Base-by-base conservation (phyloP, 2,329 filamentous ascomycete genomes). In the Cladosporium oxysporum region DNA sequence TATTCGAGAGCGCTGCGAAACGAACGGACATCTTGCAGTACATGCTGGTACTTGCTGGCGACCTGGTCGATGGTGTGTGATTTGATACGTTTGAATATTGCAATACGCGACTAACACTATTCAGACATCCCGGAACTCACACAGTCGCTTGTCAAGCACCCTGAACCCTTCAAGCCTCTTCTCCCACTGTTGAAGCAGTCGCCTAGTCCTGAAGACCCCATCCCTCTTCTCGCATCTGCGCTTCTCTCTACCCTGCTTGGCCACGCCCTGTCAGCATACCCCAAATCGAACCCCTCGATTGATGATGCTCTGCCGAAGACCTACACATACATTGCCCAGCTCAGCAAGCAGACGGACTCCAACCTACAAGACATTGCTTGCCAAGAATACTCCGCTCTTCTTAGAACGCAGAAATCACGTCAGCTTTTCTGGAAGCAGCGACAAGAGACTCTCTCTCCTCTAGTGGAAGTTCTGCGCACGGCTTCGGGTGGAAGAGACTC, bases 281-380 rank as follows among this genome's bases (percentile, higher is more conserved):
- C 89, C 18, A 87, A 87, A 72, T 80, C 82, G 12, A 81, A 82
- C 2, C 68, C 80, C 4, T 86, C 91, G 64, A 91, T 93, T 64
- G 84, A 90, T 62, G 85, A 91, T 71, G 91, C 93, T 23, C 86
- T 98, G 53, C 91, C 92, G 21, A 84, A 92, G 73, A 85, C 98
- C 59, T 91, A 95, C 79, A 89, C 87, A 74, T 98, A 97, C 79
- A 87, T 98, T 33, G 91, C 93, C 8, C 88, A 88, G 62, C 84
- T 98, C 65, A 89, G 91, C 66, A 93, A 93, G 82, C 92, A 89
- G 76, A 86, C 91, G 66, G 95, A 99, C 79, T 90, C 91, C 64
- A 92, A 92, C 47, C 85, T 96, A 65, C 95, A 99, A 79, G 95
- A 99, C 76, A 97, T 98, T 75, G 94, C 93, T 29, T 93, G 98